Base-by-base conservation (phyloP, 208 protist species). In the Porcisia hertigi region DNA sequence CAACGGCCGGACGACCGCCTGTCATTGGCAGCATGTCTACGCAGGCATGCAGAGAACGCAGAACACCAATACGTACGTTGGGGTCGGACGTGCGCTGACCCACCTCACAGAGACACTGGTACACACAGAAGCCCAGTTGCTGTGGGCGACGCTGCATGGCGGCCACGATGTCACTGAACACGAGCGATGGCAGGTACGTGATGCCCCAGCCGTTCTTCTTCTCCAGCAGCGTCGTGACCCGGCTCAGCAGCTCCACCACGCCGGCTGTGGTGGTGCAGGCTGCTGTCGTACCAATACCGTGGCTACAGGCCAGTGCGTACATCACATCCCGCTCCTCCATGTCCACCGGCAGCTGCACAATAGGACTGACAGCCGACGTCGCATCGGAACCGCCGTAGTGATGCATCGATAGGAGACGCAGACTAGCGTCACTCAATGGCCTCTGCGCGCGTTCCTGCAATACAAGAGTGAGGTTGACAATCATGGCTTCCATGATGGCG, bases 91-190 rank as follows among this genome's bases (percentile, higher is more conserved):
- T 84, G 49, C 71, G 59, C 18, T 83, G 60, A 53, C 85, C 78
- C 9, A 85, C 60, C 23, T 81, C 54, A 52, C 85, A 87, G 20
- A 95, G 82, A 69, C 75, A 88, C 57, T 88, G 80, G 70, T 84
- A 91, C 11, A 94, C 87, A 18, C 75, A 73, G 74, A 92, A 92
- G 69, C 89, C 92, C 20, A 92, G 78, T 14, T 79, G 80, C 71
- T 94, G 89, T 55, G 89, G 86, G 41, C 83, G 83, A 45, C 69
- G 69, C 83, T 96, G 83, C 84, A 96, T 89, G 39, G 81, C 80
- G 18, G 72, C 66, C 2, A 84, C 80, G 18, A 94, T 71, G 41
- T 89, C 84, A 41, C 73, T 76, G 79, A 93, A 93, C 23, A 91
- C 82, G 69, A 93, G 71, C n/a, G 79, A 80, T 1, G 89, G 79